Evolutionary conservation across 129 eudicot genomes (phyloP), one percentile per base, ranked within the genome.

Genomic region (Deinandra increscens): DNA sequence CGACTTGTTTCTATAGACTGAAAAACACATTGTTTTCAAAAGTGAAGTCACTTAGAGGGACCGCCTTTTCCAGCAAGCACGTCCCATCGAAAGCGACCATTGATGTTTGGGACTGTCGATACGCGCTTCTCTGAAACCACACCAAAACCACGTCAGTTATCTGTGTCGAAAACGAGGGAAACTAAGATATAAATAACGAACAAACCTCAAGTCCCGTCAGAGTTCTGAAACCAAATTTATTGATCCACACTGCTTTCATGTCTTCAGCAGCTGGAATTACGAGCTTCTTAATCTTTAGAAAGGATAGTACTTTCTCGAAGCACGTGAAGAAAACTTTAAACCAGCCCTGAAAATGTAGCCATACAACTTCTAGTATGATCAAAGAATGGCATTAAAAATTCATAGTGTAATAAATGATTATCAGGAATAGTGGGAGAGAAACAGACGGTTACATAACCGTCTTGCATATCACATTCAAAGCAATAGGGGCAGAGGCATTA

Each of bases 251-350:
- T 44, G 90, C 54, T 64, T 75, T 78, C 1, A 90, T 90, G 14
- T 75, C 81, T 10, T 84, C 88, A 10, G 97, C 86, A 41, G 98
- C 89, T 18, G 97, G 98, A 34, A 93, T 77, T 66, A 93, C 90
- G 31, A 93, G 53, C 61, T 71, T 86, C 76, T 81, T 85, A 9
- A 89, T 74, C 9, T 77, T 69, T 63, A 86, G 56, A 38, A 73
- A 83, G 0, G 91, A 81, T 1, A 93, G 81, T 61, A 93, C 67
- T 61, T 75, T 89, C 88, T 89, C 97, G 18, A 93, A 83, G 83
- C 97, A 87, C 0, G 84, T 77, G 67, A 84, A 85, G 44, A 93
- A 79, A 6, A 81, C n/a, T 55, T 81, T 85, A 31, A 93, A 87
- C 70, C 85, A 93, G 37, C 98, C 98, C 95, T 93, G 84, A 29